These are phyloP conservation scores for Monascus purpureus DNA, from an alignment of 495 filamentous ascomycete species.

Conservation along the genomic window DNA sequence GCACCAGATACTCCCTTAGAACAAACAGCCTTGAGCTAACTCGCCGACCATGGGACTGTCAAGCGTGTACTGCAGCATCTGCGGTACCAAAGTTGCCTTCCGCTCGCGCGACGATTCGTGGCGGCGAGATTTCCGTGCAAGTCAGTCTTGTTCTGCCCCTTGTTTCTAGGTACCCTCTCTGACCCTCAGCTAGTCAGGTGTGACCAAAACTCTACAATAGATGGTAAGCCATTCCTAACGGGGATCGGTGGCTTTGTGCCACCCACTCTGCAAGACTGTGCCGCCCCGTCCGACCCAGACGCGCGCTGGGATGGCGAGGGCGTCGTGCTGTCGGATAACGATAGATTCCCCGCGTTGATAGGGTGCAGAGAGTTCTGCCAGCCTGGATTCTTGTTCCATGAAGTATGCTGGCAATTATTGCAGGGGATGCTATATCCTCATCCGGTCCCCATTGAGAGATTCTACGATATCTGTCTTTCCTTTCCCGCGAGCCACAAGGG, in stretches of 20 bases:
- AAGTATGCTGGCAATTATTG: constrained; percentile 3
- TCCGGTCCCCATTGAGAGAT: constrained; percentile 1
- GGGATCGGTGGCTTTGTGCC: constrained; percentile 1
- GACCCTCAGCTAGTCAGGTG: constrained; percentile 4
- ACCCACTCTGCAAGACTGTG: not conserved
- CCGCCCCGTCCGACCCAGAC: not conserved
- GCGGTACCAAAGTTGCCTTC: not conserved
- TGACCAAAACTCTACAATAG: constrained; percentile 2
- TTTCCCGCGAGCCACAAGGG: constrained; percentile 1
- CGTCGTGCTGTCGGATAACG: not conserved
- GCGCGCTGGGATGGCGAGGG: not conserved
- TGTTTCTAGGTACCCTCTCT: not conserved
- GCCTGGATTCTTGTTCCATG: constrained; percentile 5
- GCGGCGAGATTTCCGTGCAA: constrained; percentile 1
- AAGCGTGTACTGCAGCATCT: not conserved
- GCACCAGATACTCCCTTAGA: no score
- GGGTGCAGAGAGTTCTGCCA: constrained; percentile 1
- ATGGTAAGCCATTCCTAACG: constrained; percentile 3
- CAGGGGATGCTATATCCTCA: constrained; percentile 1
- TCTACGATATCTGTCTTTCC: constrained; percentile 4
- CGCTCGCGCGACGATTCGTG: not conserved
- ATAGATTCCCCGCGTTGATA: constrained; percentile 2
- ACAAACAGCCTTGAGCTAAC: no score
- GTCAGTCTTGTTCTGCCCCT: not conserved
- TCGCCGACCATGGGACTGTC: not conserved